Evolutionary conservation across 371 early-diverging fungal genomes (phyloP).

Genomic region (Funneliformis caledonium): DNA sequence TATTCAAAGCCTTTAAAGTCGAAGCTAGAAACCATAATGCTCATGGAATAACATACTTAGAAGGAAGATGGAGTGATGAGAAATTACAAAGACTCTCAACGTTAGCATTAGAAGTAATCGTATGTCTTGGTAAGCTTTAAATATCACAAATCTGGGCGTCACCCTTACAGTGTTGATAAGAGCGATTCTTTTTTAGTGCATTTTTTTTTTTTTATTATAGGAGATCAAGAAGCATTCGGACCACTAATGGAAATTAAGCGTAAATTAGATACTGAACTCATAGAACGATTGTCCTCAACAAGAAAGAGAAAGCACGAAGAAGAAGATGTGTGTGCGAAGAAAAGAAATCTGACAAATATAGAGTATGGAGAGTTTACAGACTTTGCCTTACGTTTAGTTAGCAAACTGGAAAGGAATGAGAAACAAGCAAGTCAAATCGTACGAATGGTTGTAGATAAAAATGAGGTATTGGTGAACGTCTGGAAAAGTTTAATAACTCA

Average conservation of each 20-base stretch:
- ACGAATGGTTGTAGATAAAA: background rate
- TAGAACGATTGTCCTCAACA: background rate
- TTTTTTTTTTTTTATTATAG: background rate
- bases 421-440: conserved; percentile 2
- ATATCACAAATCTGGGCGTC: too few relatives aligned
- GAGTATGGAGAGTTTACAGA: conserved; percentile 17
- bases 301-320: conserved; percentile 20
- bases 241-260: background rate
- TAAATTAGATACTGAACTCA: conserved; percentile 13
- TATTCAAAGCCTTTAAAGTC: conserved; percentile 1
- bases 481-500: conserved; percentile 24
- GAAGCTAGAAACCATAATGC: background rate
- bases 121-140: background rate
- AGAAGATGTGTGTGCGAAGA: background rate
- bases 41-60: background rate
- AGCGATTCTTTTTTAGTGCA: conserved; percentile 1
- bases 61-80: background rate
- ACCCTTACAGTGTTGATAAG: background rate
- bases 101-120: background rate
- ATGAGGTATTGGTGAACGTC: background rate
- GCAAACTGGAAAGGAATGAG: conserved; percentile 28
- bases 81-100: background rate
- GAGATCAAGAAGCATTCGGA: conserved; percentile 8
- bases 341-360: background rate
- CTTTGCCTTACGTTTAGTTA: conserved; percentile 3